Base-by-base conservation (phyloP, 768 basidiomycete species). In the Mycena rosella region DNA sequence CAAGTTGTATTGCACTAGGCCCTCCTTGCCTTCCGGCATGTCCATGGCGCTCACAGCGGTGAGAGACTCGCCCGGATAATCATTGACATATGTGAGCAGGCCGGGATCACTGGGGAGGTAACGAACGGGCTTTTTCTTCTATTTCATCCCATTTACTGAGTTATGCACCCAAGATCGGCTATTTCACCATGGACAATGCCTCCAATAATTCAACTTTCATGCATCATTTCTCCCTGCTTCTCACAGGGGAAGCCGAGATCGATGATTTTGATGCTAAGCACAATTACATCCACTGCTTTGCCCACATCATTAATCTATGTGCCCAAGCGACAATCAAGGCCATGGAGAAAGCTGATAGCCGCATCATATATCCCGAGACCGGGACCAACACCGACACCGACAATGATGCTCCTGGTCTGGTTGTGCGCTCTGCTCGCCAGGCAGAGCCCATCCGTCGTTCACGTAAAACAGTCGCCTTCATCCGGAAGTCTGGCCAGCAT, bases 31-130 rank as follows among this genome's bases (percentile, higher is more conserved):
- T 57, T 57, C n/a, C 42, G 56, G 22, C 17, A 27, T 57, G 56
- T 57, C 45, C 27, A 27, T 13, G 42, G 56, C n/a, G 17, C 56
- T n/a, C 56, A 57, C 42, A 57, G 56, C 30, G 56, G 56, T 10
- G 3, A 57, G 27, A 29, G 56, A n/a, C 26, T 57, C 17, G 56
- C 56, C n/a, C 42, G 42, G 2, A 57, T 57, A 45, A 22, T 57
- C 8, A 45, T 57, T 22, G 18, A 44, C 29, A 57, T 57, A n/a
- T 30, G 22, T 9, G 24, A 57, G 4, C 15, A 45, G 9, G 56
- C 56, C 45, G 56, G 2, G 10, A 57, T 45, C 4, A 20, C 30
- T 6, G 27, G 42, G 2, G 45, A 57, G 42, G 56, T 45, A 42
- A 40, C 38, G 5, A 30, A 7, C 15, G 14, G 22, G 22, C 55